These are phyloP conservation scores for Hyaloscypha hepaticicola DNA, from an alignment of 495 filamentous ascomycete genomes.

Conservation along the genomic window DNA sequence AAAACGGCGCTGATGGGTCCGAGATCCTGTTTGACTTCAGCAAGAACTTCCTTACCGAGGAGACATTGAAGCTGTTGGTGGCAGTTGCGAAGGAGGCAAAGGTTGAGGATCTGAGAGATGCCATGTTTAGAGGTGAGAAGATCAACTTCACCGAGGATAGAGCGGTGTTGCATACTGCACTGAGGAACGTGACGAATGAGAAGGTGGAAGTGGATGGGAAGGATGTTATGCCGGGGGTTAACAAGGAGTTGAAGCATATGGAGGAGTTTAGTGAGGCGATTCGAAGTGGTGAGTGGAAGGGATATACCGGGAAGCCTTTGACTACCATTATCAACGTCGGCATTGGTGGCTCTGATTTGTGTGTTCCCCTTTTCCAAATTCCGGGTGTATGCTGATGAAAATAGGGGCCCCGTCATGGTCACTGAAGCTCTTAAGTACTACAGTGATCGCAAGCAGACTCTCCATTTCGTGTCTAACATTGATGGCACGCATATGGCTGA, in stretches of 20 bases:
- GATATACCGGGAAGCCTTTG: conserved; percentile 96
- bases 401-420: conserved; percentile 95
- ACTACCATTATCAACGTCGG: conserved; percentile 96
- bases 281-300: conserved; percentile 94
- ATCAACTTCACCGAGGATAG: conserved; percentile 99
- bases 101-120: conserved; percentile 90
- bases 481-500: conserved; percentile 97
- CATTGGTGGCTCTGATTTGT: conserved; percentile 98
- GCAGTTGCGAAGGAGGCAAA: conserved; percentile 88
- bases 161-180: conserved; percentile 91
- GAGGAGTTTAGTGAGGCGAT: conserved; percentile 96
- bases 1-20: conserved; percentile 70
- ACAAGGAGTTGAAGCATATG: conserved; percentile 91
- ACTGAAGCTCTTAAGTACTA: conserved; percentile 96
- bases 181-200: conserved; percentile 83
- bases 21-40: conserved; percentile 97
- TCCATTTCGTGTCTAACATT: conserved; percentile 99
- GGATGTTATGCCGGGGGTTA: conserved; percentile 93
- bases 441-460: conserved; percentile 73
- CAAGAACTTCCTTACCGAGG: conserved; percentile 96
- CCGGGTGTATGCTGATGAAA: conserved; percentile 12
- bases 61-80: conserved; percentile 82
- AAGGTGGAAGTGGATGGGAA: conserved; percentile 91
- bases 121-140: conserved; percentile 94
- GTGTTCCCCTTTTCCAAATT: conserved; percentile 39